A percentile compares a stretch with the other conserved stretches of the same genome.
Conservation (phyloP, 768 basidiomycete species). For the Serpula lacrymans region DNA sequence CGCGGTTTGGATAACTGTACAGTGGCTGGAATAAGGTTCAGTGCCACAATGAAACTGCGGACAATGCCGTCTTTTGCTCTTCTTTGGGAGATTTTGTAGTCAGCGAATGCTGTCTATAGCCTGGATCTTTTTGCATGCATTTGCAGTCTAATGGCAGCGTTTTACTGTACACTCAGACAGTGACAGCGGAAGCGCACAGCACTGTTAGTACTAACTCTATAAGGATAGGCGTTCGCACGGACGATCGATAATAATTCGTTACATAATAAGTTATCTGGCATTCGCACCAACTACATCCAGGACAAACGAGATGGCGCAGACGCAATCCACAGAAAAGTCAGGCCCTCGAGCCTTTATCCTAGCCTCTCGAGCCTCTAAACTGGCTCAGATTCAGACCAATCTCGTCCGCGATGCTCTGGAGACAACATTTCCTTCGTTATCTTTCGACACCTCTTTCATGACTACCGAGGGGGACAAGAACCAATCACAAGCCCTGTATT, state of each 20-base stretch:
- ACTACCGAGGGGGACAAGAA: constrained; percentile 85
- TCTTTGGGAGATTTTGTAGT: no score
- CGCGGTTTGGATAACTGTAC: no score
- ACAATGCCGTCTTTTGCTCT: no score
- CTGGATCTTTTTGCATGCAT: no score
- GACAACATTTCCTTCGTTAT: constrained; percentile 46
- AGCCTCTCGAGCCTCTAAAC: constrained; percentile 83
- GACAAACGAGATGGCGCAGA: no score
- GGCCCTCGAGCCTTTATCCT: constrained; percentile 57
- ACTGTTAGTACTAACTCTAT: not conserved
- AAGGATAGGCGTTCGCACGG: not conserved
- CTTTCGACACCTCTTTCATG: constrained; percentile 56
- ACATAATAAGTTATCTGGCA: not conserved
- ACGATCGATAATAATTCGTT: not conserved
- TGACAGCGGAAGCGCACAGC: no score
- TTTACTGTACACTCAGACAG: no score
- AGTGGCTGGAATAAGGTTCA: no score
- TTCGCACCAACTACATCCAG: not conserved
- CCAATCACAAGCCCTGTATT: constrained; percentile 83
- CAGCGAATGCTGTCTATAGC: no score
- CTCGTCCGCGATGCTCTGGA: constrained; percentile 66
- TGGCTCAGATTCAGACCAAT: constrained; percentile 89
- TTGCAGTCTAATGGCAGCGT: no score
- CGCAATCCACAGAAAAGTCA: no score
- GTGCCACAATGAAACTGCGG: no score